Base-by-base conservation (phyloP, 2,329 filamentous ascomycete species). In the Talaromyces amestolkiae region DNA sequence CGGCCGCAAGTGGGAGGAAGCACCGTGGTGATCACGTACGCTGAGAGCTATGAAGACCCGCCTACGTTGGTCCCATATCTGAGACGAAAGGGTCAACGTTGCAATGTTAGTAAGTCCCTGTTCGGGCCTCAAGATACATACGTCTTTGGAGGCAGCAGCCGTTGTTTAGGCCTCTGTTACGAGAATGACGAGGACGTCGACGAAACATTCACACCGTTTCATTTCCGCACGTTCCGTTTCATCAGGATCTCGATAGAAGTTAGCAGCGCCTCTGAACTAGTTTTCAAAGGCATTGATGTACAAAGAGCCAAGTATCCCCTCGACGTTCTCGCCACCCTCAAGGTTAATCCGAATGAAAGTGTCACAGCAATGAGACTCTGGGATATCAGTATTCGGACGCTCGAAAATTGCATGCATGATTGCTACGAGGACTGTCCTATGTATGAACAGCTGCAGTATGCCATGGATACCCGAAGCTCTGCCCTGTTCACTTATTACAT, bases 161-260 rank as follows among this genome's bases (percentile, higher is more conserved):
- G n/a, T 19, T 39, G 37, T 15, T 19, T 22, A 49, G 11, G 45
- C 7, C 45, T 19, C n/a, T 8, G 19, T 3, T 49, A 49, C 45
- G 74, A 76, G 7, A 72, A 74, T 0, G 68, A 60, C 0, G 59
- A 80, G 8, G 68, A 75, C n/a, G 43, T 77, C 1, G 54, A 67
- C 0, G 64, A 58, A 2, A 11, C 64, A 3, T 79, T 79, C 56
- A 76, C 79, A 54, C 78, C 78, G 1, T 80, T 79, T 63, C 78
- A 77, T 76, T 81, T 80, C 63, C 74, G 78, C 13, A 80, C 78
- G 0, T 79, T 80, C 35, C 74, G 77, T 1, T 58, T 79, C 6
- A 56, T 80, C 13, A 68, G 72, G 2, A 56, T 79, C 3, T 71
- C 76, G 24, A 68, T 79, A 11, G 64, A 60, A 0, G 37, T 39